phyloP scores from a whole-genome alignment of 257 asterid species.

The Solanum pimpinellifolium region DNA sequence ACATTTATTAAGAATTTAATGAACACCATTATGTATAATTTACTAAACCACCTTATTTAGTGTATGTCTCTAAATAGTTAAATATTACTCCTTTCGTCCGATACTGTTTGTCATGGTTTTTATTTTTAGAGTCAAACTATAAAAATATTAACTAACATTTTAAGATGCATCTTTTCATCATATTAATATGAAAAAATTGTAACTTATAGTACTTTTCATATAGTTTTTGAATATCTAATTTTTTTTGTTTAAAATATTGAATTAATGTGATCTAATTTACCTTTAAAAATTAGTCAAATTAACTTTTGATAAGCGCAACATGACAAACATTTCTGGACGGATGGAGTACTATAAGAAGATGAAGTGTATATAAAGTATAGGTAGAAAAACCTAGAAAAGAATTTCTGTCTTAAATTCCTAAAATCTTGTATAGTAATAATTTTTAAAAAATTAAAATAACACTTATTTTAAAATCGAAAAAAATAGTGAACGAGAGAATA shows the following conservation, averaged over 20 bases:
- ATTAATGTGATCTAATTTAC: no score
- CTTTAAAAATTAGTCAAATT: no score
- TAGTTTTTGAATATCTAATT: no score
- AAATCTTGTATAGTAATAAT: not conserved
- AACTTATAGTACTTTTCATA: no score
- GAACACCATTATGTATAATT: not conserved
- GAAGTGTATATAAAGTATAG: not conserved
- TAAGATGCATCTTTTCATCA: no score
- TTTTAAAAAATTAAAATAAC: not conserved
- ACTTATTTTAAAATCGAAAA: not conserved
- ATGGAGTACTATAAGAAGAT: not conserved
- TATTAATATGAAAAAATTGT: no score
- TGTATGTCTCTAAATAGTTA: not conserved
- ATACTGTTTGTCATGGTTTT: no score
- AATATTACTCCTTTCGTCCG: not conserved
- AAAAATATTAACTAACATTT: no score
- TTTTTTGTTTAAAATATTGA: no score
- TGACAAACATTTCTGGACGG: no score
- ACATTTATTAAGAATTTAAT: not conserved
- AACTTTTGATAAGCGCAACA: no score
- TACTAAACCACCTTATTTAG: not conserved
- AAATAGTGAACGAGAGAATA: not conserved
- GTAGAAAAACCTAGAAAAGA: not conserved
- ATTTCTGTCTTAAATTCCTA: not conserved
- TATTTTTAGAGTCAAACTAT: no score